Evolutionary conservation across 257 asterid genomes (phyloP).

Genomic region (Ilex aquifolium): DNA sequence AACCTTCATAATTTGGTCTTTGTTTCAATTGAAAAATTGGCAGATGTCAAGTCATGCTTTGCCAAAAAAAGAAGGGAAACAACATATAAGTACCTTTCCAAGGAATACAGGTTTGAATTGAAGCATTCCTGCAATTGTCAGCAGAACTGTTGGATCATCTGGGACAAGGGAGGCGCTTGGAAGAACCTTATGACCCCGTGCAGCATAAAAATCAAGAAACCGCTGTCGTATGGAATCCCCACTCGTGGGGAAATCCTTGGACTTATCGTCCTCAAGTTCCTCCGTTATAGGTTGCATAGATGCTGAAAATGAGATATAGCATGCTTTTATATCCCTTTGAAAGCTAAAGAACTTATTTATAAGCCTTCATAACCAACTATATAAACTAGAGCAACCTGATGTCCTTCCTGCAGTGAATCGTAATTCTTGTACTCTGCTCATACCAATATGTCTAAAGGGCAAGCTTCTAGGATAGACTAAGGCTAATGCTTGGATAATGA

Average conservation of each 20-base stretch:
- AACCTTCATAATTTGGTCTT: neutral
- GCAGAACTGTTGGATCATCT: slow-evolving; percentile 91
- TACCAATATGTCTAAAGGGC: slow-evolving; percentile 19
- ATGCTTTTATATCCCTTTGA: neutral
- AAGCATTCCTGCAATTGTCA: slow-evolving; percentile 98
- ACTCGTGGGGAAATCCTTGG: slow-evolving; percentile 30
- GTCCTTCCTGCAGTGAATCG: slow-evolving; percentile 43
- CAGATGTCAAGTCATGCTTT: neutral
- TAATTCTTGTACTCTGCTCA: slow-evolving; percentile 10
- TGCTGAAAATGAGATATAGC: slow-evolving; percentile 39
- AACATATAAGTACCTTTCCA: slow-evolving; percentile 63
- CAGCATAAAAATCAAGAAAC: slow-evolving; percentile 81
- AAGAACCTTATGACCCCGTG: slow-evolving; percentile 75
- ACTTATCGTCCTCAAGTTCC: slow-evolving; percentile 50
- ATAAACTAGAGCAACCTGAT: slow-evolving; percentile 10
- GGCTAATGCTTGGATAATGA: slow-evolving; percentile 20
- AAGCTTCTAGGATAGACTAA: slow-evolving; percentile 27
- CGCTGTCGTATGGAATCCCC: slow-evolving; percentile 80
- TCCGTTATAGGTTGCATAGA: slow-evolving; percentile 64
- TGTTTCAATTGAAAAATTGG: neutral
- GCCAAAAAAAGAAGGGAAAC: slow-evolving; percentile 1
- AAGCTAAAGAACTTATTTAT: neutral
- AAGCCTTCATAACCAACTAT: neutral
- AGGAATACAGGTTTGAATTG: slow-evolving; percentile 97
- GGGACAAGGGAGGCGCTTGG: slow-evolving; percentile 97